Evolutionary conservation across 2,329 filamentous ascomycete species (phyloP).

Genomic region (Hypoxylon sp.): DNA sequence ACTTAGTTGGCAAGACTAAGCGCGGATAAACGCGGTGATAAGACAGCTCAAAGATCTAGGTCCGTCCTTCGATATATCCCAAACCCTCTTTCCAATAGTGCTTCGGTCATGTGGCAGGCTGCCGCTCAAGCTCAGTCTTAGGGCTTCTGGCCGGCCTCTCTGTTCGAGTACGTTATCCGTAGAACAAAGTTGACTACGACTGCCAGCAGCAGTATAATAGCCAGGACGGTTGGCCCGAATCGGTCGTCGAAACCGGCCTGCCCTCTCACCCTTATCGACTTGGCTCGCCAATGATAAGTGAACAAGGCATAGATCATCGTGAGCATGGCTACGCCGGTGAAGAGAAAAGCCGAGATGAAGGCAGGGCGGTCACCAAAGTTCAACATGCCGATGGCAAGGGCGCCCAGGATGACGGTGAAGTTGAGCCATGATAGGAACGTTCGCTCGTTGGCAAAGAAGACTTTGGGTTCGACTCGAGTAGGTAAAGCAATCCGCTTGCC

Average conservation of each 20-base stretch:
- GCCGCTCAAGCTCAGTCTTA: constrained; percentile 14
- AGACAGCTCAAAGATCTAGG: not conserved
- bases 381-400: constrained; percentile 93
- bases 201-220: constrained; percentile 83
- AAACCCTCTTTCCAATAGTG: not conserved
- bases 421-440: constrained; percentile 99
- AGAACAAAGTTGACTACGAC: constrained; percentile 97
- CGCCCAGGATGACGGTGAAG: constrained; percentile 98
- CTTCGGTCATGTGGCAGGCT: not conserved
- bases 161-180: constrained; percentile 64
- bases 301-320: constrained; percentile 95
- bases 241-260: constrained; percentile 97
- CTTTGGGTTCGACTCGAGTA: constrained; percentile 97
- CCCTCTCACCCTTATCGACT: constrained; percentile 87
- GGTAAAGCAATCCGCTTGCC: constrained; percentile 98
- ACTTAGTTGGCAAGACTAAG: not conserved
- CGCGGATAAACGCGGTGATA: not conserved
- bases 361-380: constrained; percentile 97
- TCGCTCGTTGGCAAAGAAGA: constrained; percentile 99
- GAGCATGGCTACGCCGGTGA: constrained; percentile 92
- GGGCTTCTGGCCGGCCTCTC: constrained; percentile 47
- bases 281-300: constrained; percentile 97
- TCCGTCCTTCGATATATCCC: not conserved
- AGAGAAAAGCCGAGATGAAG: constrained; percentile 91
- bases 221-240: constrained; percentile 89